Base-by-base conservation (phyloP, 352 stramenopile genomes). In the Globisporangium uncinulatum region DNA sequence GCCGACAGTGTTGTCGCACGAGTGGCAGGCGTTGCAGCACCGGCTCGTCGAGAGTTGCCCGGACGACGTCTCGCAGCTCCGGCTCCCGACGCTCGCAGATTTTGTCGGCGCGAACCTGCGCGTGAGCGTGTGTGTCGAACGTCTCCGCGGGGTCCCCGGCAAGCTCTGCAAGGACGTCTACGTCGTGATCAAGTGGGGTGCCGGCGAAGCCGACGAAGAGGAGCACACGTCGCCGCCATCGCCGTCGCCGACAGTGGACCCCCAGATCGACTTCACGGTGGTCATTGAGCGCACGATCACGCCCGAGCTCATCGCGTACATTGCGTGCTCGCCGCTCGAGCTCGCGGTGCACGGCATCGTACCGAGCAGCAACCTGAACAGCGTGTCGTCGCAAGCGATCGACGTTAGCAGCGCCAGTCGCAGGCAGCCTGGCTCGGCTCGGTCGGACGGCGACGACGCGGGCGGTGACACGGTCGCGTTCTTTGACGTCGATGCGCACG, bases 11-110 rank as follows among this genome's bases (percentile, higher is more conserved):
- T 53, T 92, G 8, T 89, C 83, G 0, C 72, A 89, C 49, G 79
- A 92, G 50, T 92, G 79, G 83, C 83, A 92, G 55, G 76, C 79
- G 4, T 63, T 59, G 0, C 79, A 90, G 42, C 79, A 89, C 57
- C 69, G 62, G 14, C 47, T 90, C 11, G 67, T 90, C 7, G 83
- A 89, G 44, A 83, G 59, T 0, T 84, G 72, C 42, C 73, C 70
- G 0, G 67, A 82, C 31, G 70, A 84, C 57, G 55, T 73, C 29
- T 32, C 32, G 2, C 53, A 61, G 4, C 56, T 89, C 3, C 42
- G 67, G 57, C 61, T 87, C 10, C 70, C 77, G 8, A 77, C 72
- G 6, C 56, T 89, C 36, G 41, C 58, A 14, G 61, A 65, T 13
- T 84, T 88, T 34, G 31, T 87, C 9, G 71, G 68, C 13, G 72